Conservation (phyloP, 768 basidiomycete genomes). For the Mycena galericulata region DNA sequence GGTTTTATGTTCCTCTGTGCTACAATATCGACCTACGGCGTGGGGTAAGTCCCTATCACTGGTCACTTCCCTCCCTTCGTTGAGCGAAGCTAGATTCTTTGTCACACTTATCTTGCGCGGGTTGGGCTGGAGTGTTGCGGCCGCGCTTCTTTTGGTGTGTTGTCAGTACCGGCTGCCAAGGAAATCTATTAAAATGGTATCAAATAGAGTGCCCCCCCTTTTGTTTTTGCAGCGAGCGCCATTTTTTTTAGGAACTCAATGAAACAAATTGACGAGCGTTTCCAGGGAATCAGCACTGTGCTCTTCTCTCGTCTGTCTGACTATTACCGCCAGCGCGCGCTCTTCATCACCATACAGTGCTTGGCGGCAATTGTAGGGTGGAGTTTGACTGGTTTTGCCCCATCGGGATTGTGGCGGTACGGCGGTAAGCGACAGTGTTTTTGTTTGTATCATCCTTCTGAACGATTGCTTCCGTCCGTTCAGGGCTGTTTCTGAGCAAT, state of each 20-base stretch:
- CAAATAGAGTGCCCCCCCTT: slow-evolving; percentile 60
- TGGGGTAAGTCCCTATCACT: slow-evolving; percentile 49
- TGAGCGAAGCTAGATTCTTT: slow-evolving; percentile 50
- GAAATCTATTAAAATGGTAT: slow-evolving; percentile 12
- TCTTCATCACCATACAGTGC: slow-evolving; percentile 57
- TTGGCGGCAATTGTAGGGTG: slow-evolving; percentile 56
- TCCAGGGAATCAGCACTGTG: slow-evolving; percentile 53
- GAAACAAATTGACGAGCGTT: background rate
- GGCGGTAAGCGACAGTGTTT: slow-evolving; percentile 45
- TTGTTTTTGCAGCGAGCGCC: slow-evolving; percentile 58
- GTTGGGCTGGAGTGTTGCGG: slow-evolving; percentile 59
- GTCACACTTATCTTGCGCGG: slow-evolving; percentile 60
- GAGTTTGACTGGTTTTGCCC: slow-evolving; percentile 53
- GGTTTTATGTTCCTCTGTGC: slow-evolving; percentile 63
- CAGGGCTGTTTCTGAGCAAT: slow-evolving; percentile 60
- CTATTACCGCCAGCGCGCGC: slow-evolving; percentile 54
- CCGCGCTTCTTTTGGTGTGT: slow-evolving; percentile 57
- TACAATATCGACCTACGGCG: slow-evolving; percentile 62
- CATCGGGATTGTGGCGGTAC: slow-evolving; percentile 53
- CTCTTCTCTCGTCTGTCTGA: slow-evolving; percentile 63
- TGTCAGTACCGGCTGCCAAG: background rate
- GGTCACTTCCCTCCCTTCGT: slow-evolving; percentile 1
- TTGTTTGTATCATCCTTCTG: slow-evolving; percentile 17
- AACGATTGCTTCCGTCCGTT: background rate
- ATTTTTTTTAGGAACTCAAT: slow-evolving; percentile 16